Base-by-base conservation (phyloP, 1,284 basidiomycete genomes). In the Heterobasidion annosum region DNA sequence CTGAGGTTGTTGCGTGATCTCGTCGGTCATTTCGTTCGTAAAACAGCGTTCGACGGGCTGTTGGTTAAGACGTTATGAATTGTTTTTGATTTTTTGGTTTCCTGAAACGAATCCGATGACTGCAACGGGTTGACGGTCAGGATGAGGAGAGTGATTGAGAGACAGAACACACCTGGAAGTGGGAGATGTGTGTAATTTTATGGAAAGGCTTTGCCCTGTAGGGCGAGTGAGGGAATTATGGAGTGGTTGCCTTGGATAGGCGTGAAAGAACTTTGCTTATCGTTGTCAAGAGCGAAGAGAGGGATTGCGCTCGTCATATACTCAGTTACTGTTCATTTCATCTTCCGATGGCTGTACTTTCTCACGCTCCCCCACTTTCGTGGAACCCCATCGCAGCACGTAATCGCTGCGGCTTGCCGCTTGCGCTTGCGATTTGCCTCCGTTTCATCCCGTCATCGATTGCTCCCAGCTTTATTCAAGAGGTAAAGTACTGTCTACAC, bases 21-120 rank as follows among this genome's bases (percentile, higher is more conserved):
- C 83, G 78, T 90, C 87, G 68, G 84, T 86, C 87, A 91, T 90
- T 72, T 83, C 81, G 82, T 81, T 87, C 84, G 82, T 89, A 77
- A 82, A 68, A 77, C 63, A 62, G 73, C 68, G 68, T 68, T 70
- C 68, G 69, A 69, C 67, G 65, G 64, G 63, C 58, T 57, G 53
- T 55, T 55, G 55, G 55, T 69, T 70, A 73, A 67, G 59, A 63
- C 57, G 65, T 74, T 74, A 73, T 74, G 67, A 57, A 59, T 62
- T 77, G 72, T 80, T 82, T 83, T 79, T 73, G 61, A 65, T 66
- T 76, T 80, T 78, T 35, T 2, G 70, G 58, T 58, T 67, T 67
- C 73, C 77, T 56, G 59, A 54, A 54, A 60, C 57, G 56, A 58
- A 62, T 61, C 66, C 57, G 58, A 57, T 58, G 61, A 64, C 64